Evolutionary conservation across 192 early-diverging fungal species (phyloP).

Genomic region (Coemansia sp.): DNA sequence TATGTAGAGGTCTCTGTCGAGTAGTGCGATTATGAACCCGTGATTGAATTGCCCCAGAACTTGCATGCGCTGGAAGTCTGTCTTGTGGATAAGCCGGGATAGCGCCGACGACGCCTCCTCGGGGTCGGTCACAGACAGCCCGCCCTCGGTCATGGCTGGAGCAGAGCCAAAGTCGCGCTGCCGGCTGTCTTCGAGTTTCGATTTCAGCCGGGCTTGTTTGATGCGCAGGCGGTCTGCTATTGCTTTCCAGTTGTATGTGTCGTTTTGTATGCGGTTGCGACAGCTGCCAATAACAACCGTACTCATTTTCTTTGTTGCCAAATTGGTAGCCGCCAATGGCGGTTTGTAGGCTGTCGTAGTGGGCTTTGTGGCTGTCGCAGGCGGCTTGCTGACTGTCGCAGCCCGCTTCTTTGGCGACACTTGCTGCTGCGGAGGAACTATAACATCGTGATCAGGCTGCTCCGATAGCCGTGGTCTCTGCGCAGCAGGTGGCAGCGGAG

Average conservation of each 20-base stretch:
- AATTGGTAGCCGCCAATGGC: neutral
- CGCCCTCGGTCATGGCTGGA: conserved; percentile 11
- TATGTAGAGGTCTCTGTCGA: conserved; percentile 77
- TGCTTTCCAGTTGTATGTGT: conserved; percentile 17
- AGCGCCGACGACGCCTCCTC: conserved; percentile 21
- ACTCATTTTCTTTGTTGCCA: conserved; percentile 13
- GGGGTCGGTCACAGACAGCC: conserved; percentile 13
- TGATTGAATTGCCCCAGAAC: conserved; percentile 96
- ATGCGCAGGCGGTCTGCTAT: conserved; percentile 12
- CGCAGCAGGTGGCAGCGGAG: neutral
- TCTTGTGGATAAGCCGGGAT: conserved; percentile 62
- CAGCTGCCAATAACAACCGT: conserved; percentile 28
- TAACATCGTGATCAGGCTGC: neutral
- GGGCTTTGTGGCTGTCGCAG: neutral
- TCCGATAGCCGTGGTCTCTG: neutral
- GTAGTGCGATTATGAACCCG: conserved; percentile 84
- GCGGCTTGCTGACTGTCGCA: neutral
- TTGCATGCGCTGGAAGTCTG: conserved; percentile 80
- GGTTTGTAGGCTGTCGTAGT: neutral
- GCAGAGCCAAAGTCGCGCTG: neutral
- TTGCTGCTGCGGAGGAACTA: neutral
- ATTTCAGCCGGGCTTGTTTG: conserved; percentile 8
- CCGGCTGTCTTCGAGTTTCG: conserved; percentile 16
- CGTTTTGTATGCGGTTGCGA: conserved; percentile 34
- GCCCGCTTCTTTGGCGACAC: neutral